Conservation (phyloP, 441 rosid species). For the Arabidopsis lyrata region DNA sequence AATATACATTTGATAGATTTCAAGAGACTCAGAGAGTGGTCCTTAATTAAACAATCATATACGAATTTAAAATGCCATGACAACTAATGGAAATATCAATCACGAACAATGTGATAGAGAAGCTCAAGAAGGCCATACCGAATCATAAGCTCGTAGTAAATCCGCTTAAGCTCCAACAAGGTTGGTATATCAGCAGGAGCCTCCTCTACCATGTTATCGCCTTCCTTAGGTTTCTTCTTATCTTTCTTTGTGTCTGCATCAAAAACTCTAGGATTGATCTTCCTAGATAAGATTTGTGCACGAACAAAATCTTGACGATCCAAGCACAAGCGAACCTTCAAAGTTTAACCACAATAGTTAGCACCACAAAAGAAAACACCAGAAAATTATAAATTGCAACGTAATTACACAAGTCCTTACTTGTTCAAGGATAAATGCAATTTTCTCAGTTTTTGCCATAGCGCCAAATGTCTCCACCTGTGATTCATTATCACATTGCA, state of each 20-base stretch:
- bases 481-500: slow-evolving; percentile 37
- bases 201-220: slow-evolving; percentile 83
- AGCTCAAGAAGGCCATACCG: slow-evolving; percentile 52
- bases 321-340: slow-evolving; percentile 92
- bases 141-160: slow-evolving; percentile 91
- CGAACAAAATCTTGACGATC: slow-evolving; percentile 94
- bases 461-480: slow-evolving; percentile 99
- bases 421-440: slow-evolving; percentile 97
- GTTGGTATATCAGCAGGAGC: slow-evolving; percentile 97
- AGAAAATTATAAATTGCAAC: neutral
- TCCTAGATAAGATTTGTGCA: slow-evolving; percentile 96
- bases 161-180: slow-evolving; percentile 82
- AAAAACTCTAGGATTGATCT: slow-evolving; percentile 91
- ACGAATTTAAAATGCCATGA: slow-evolving; percentile 5
- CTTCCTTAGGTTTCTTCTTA: slow-evolving; percentile 97
- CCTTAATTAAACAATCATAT: neutral
- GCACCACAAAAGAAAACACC: slow-evolving; percentile 11
- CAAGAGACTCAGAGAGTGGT: neutral
- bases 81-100: slow-evolving; percentile 1
- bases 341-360: slow-evolving; percentile 30
- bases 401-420: slow-evolving; percentile 48
- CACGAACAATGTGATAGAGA: neutral
- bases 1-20: neutral
- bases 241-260: slow-evolving; percentile 79
- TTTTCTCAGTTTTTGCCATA: slow-evolving; percentile 99